Conservation (phyloP, 2,329 filamentous ascomycete genomes). For the Talaromyces rugulosus region DNA sequence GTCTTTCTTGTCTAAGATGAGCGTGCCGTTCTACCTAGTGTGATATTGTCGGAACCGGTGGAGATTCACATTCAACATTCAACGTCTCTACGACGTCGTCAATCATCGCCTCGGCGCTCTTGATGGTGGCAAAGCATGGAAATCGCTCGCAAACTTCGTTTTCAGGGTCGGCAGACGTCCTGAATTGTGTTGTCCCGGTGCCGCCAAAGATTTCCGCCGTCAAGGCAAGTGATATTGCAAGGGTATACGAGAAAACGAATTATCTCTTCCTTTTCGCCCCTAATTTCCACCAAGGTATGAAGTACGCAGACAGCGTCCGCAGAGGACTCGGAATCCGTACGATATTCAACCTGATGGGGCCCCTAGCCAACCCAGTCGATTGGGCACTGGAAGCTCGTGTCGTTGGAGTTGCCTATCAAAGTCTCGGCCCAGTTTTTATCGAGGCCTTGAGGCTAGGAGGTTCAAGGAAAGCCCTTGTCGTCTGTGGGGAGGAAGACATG, state of each 20-base stretch:
- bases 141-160: constrained; percentile 94
- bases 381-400: constrained; percentile 80
- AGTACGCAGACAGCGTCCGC: constrained; percentile 78
- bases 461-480: constrained; percentile 76
- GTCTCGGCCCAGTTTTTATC: constrained; percentile 83
- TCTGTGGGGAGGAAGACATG: constrained; percentile 90
- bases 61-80: constrained; percentile 95
- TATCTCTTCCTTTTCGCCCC: constrained; percentile 96
- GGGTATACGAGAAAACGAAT: constrained; percentile 74
- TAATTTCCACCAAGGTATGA: constrained; percentile 94
- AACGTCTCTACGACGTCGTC: constrained; percentile 96
- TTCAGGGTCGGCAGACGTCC: constrained; percentile 89
- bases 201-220: constrained; percentile 72
- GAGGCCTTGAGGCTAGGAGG: constrained; percentile 75
- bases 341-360: constrained; percentile 95
- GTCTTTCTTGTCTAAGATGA: constrained; percentile 7
- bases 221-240: constrained; percentile 63
- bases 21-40: constrained; percentile 46
- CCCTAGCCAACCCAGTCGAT: constrained; percentile 86
- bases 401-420: constrained; percentile 84
- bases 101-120: constrained; percentile 79
- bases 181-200: constrained; percentile 68
- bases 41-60: constrained; percentile 96
- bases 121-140: constrained; percentile 90
- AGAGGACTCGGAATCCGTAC: constrained; percentile 89